phyloP scores from a whole-genome alignment of 139 green algal genomes.

The Picochlorum sp. region DNA sequence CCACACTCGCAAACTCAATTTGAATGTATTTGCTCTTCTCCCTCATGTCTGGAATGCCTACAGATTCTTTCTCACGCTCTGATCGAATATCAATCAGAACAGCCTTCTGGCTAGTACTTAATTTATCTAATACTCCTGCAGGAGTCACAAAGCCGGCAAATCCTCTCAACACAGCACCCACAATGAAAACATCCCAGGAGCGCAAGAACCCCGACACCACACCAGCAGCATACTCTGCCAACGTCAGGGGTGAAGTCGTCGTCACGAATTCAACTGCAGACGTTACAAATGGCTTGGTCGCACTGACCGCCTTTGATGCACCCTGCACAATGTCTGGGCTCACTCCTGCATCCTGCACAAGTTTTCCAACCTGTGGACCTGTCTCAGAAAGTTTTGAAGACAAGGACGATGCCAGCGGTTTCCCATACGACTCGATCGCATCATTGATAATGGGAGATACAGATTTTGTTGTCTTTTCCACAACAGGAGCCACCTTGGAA shows the following conservation, averaged over 20 bases:
- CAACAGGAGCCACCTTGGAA: constrained; percentile 40
- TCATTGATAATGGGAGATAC: constrained; percentile 34
- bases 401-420: constrained; percentile 15
- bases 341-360: constrained; percentile 2
- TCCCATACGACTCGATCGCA: constrained; percentile 14
- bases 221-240: constrained; percentile 53
- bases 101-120: constrained; percentile 36
- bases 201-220: constrained; percentile 6
- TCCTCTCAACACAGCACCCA: constrained; percentile 41
- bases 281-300: constrained; percentile 41
- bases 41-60: constrained; percentile 70
- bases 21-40: constrained; percentile 46
- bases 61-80: constrained; percentile 61
- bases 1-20: constrained; percentile 63
- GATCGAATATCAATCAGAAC: constrained; percentile 77
- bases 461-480: constrained; percentile 39
- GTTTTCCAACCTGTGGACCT: constrained; percentile 5
- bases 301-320: constrained; percentile 1
- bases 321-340: neutral
- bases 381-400: constrained; percentile 1
- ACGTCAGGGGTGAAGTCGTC: constrained; percentile 37
- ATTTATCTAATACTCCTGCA: constrained; percentile 51
- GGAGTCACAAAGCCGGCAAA: constrained; percentile 47
- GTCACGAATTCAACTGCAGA: constrained; percentile 40
- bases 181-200: constrained; percentile 37